Base-by-base conservation (phyloP, 1,284 basidiomycete species). In the Thecaphora frezii region DNA sequence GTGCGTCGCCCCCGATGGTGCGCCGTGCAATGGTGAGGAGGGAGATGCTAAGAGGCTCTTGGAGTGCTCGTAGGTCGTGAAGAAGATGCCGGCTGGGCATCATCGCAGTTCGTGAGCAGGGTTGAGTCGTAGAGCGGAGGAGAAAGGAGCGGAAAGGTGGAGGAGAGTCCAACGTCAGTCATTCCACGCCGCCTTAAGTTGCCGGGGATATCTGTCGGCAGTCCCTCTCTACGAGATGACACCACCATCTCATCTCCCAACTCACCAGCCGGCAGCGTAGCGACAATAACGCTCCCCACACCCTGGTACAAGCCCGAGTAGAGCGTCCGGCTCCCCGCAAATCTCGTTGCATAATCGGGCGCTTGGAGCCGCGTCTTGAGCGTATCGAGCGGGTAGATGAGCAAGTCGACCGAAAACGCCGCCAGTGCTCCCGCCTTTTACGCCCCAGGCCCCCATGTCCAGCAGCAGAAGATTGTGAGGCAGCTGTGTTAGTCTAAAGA, bases 371-470 rank as follows among this genome's bases (percentile, higher is more conserved):
- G 87, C n/a, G 94, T 97, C 81, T 98, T 98, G 76, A 97, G 82
- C 2, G 94, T 97, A 82, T 98, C 94, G 61, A 97, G 87, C 0
- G 94, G 94, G 79, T 91, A 97, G 82, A 97, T 94, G 33, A 97
- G 85, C 51, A 97, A 85, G 81, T 98, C 94, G 22, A 78, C 76
- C 7, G 71, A 66, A 44, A 78, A 66, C 8, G 74, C 76, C 3
- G 73, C 65, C 22, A 63, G 48, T 10, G 74, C 76, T 18, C 76
- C 76, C 5, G 74, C 68, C 39, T 41, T n/a, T n/a, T n/a, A n/a
- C n/a, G n/a, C n/a, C n/a, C n/a, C n/a, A n/a, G n/a, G n/a, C n/a
- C n/a, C n/a, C n/a, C n/a, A n/a, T n/a, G n/a, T n/a, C n/a, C n/a
- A n/a, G n/a, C n/a, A n/a, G n/a, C n/a, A n/a, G n/a, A n/a, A n/a